Conservation (phyloP, 371 early-diverging fungal genomes). For the Mucor mucedo region DNA sequence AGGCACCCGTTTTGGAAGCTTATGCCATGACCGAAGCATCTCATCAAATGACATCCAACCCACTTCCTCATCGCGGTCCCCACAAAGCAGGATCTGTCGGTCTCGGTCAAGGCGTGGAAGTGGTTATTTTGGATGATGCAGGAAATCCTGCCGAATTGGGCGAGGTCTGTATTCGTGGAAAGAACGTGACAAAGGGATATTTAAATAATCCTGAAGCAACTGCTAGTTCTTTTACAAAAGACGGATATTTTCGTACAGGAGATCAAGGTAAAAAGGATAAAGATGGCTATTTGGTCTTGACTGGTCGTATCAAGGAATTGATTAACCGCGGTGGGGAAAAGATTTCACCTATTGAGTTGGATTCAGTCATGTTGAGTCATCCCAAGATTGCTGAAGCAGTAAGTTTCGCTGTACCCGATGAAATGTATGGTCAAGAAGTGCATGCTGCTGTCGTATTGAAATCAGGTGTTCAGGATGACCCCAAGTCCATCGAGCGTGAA, state of each 20-base stretch:
- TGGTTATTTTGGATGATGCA: constrained; percentile 72
- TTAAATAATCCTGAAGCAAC: constrained; percentile 85
- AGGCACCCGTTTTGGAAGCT: constrained; percentile 86
- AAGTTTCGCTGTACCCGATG: constrained; percentile 75
- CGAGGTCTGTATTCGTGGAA: constrained; percentile 86
- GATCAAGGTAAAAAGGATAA: constrained; percentile 78
- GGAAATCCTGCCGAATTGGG: constrained; percentile 66
- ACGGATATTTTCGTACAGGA: constrained; percentile 81
- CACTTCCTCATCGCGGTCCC: constrained; percentile 68
- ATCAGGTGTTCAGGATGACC: constrained; percentile 26
- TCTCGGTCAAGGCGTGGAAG: constrained; percentile 79
- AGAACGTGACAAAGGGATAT: constrained; percentile 80
- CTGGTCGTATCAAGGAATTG: constrained; percentile 82
- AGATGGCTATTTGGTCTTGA: constrained; percentile 76
- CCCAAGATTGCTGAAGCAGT: constrained; percentile 81
- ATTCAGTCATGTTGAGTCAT: constrained; percentile 73
- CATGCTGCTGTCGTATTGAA: constrained; percentile 76
- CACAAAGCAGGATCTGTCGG: constrained; percentile 89
- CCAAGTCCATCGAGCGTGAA: constrained; percentile 45
- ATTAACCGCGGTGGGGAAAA: constrained; percentile 87
- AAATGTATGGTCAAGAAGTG: constrained; percentile 84
- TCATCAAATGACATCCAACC: constrained; percentile 90
- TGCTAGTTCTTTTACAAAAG: constrained; percentile 64
- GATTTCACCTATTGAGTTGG: constrained; percentile 83
- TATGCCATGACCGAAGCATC: constrained; percentile 95